Evolutionary conservation across 2,329 filamentous ascomycete genomes (phyloP).

Genomic region (Calonectria ilicicola): DNA sequence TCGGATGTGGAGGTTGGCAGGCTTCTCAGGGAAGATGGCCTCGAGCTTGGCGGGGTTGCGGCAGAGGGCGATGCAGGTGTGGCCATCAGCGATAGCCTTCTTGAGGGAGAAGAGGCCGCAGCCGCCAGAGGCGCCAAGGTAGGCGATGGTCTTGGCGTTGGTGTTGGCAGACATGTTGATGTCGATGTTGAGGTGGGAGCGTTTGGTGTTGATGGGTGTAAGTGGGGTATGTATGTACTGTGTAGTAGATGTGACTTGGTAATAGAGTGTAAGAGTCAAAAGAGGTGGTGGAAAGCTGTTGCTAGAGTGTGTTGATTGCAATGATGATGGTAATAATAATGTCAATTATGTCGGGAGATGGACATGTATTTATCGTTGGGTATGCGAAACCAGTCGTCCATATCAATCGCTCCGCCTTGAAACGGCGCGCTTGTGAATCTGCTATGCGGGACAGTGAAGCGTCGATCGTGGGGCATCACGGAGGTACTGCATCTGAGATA

Average conservation of each 20-base stretch:
- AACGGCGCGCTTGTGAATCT: constrained; percentile 19
- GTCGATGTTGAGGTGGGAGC: neutral
- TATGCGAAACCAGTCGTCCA: neutral
- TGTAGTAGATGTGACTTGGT: neutral
- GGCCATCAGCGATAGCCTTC: constrained; percentile 49
- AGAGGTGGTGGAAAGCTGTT: neutral
- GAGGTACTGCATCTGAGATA: neutral
- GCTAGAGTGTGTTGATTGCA: neutral
- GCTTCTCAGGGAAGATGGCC: constrained; percentile 43
- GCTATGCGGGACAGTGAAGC: neutral
- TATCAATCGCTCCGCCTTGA: constrained; percentile 14
- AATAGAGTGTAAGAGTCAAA: neutral
- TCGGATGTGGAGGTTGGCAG: constrained; percentile 50
- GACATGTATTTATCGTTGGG: constrained; percentile 25
- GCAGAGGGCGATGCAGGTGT: constrained; percentile 54
- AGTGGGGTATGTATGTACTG: neutral
- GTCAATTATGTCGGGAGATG: neutral
- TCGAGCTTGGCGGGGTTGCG: constrained; percentile 56
- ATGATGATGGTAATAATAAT: constrained; percentile 12
- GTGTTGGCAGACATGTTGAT: constrained; percentile 27
- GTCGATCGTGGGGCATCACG: constrained; percentile 9
- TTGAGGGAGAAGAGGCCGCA: constrained; percentile 53
- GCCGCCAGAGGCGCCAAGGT: constrained; percentile 59
- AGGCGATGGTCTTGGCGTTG: constrained; percentile 39
- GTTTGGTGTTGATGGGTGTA: neutral